Evolutionary conservation across 805 yeast species (phyloP).

Genomic region (Candida parachauliodes): DNA sequence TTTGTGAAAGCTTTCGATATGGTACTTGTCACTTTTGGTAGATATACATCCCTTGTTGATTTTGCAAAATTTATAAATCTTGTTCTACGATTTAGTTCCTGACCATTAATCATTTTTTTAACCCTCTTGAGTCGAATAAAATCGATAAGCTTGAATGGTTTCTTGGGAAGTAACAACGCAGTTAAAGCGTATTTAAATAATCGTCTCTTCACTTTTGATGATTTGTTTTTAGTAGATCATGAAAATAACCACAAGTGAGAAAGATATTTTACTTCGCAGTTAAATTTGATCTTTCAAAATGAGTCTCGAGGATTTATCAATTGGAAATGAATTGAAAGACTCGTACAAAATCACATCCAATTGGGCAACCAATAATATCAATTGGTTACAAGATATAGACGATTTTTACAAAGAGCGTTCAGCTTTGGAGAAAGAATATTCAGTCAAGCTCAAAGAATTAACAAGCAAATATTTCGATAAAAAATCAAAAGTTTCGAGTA

Average conservation of each 20-base stretch:
- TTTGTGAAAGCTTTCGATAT: slow-evolving; percentile 32
- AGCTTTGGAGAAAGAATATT: slow-evolving; percentile 76
- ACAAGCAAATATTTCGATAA: slow-evolving; percentile 68
- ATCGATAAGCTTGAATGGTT: neutral
- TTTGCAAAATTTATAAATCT: slow-evolving; percentile 48
- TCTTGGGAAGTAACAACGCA: slow-evolving; percentile 2
- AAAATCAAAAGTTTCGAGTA: slow-evolving; percentile 66
- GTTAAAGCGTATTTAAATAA: slow-evolving; percentile 5
- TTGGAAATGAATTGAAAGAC: slow-evolving; percentile 78
- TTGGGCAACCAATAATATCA: slow-evolving; percentile 74
- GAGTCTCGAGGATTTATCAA: slow-evolving; percentile 28
- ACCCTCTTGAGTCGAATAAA: neutral
- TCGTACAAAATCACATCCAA: slow-evolving; percentile 71
- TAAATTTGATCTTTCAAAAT: too few relatives aligned
- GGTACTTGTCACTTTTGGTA: slow-evolving; percentile 49
- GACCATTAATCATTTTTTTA: neutral
- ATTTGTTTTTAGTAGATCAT: neutral
- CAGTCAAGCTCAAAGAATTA: slow-evolving; percentile 60
- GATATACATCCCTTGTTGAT: slow-evolving; percentile 53
- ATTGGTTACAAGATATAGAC: slow-evolving; percentile 77
- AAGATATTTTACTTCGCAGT: too few relatives aligned
- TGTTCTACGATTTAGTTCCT: slow-evolving; percentile 39
- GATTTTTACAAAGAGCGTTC: slow-evolving; percentile 83
- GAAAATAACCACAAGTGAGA: neutral
- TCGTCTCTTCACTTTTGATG: slow-evolving; percentile 7